Percentiles rank a stretch among this genome's conserved stretches.
phyloP scores from a whole-genome alignment of 1,284 basidiomycete species.

The Xerocomus minutiporus region DNA sequence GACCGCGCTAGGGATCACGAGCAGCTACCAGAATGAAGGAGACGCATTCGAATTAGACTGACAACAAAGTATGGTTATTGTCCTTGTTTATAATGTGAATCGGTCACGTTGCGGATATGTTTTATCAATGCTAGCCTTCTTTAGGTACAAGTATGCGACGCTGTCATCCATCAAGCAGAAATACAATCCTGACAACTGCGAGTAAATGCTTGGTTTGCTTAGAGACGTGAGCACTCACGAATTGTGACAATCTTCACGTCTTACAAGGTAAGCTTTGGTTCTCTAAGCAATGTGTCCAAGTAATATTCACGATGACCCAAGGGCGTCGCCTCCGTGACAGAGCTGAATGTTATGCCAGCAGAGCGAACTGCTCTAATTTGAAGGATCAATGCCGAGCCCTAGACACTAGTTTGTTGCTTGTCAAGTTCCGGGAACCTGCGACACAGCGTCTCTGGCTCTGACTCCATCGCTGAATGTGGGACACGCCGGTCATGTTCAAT shows the following conservation, averaged over 20 bases:
- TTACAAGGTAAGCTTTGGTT: constrained; percentile 15
- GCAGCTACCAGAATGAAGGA: constrained; percentile 27
- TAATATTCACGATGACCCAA: background rate
- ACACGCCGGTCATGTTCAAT: too few relatives aligned
- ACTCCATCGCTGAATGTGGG: too few relatives aligned
- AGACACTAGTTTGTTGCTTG: too few relatives aligned
- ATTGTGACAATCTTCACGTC: constrained; percentile 13
- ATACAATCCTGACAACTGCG: constrained; percentile 26
- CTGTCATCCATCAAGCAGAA: constrained; percentile 23
- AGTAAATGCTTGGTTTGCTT: background rate
- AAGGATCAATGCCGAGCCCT: too few relatives aligned
- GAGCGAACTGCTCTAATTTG: background rate
- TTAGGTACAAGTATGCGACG: constrained; percentile 22
- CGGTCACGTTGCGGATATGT: too few relatives aligned
- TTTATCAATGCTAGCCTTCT: constrained; percentile 14
- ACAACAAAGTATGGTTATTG: constrained; percentile 16
- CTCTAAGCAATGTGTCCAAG: background rate
- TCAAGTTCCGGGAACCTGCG: too few relatives aligned
- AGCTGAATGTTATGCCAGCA: constrained; percentile 9
- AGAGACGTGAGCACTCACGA: background rate
- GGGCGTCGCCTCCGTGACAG: constrained; percentile 17
- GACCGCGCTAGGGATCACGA: constrained; percentile 15
- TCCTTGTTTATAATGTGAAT: background rate
- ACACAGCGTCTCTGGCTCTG: too few relatives aligned
- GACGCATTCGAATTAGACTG: constrained; percentile 18